phyloP scores from a whole-genome alignment of 2,329 filamentous ascomycete species.

The Aspergillus vadensis region DNA sequence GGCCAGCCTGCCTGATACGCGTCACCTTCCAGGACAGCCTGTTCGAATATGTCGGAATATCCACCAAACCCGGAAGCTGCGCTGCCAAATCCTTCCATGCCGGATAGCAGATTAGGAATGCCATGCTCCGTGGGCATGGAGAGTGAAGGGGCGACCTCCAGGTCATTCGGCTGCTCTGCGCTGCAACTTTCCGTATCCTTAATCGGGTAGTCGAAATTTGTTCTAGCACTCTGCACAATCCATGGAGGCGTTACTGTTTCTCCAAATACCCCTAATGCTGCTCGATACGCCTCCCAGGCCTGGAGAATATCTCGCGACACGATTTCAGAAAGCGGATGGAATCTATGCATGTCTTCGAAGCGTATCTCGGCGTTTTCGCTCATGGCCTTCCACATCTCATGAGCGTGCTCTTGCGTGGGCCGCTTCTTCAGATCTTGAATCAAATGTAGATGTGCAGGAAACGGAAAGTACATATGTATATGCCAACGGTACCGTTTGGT shows the following conservation, averaged over 20 bases:
- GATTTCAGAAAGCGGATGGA: conserved; percentile 28
- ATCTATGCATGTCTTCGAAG: conserved; percentile 10
- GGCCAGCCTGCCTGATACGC: not conserved
- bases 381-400: conserved; percentile 49
- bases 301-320: conserved; percentile 45
- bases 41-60: not conserved
- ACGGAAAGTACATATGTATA: conserved; percentile 49
- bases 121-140: not conserved
- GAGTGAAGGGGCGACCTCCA: not conserved
- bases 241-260: conserved; percentile 24
- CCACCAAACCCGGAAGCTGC: not conserved
- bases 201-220: conserved; percentile 19
- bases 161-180: not conserved
- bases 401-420: conserved; percentile 38
- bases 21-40: not conserved
- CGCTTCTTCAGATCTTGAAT: conserved; percentile 45
- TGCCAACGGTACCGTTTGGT: conserved; percentile 49
- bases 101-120: not conserved
- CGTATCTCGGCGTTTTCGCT: conserved; percentile 49
- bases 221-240: conserved; percentile 35
- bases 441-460: conserved; percentile 52
- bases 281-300: conserved; percentile 43
- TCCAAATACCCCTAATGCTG: conserved; percentile 14
- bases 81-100: not conserved
- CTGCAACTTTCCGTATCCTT: not conserved